Evolutionary conservation across 495 filamentous ascomycete species (phyloP).

Genomic region (Lasiosphaeris hirsuta): DNA sequence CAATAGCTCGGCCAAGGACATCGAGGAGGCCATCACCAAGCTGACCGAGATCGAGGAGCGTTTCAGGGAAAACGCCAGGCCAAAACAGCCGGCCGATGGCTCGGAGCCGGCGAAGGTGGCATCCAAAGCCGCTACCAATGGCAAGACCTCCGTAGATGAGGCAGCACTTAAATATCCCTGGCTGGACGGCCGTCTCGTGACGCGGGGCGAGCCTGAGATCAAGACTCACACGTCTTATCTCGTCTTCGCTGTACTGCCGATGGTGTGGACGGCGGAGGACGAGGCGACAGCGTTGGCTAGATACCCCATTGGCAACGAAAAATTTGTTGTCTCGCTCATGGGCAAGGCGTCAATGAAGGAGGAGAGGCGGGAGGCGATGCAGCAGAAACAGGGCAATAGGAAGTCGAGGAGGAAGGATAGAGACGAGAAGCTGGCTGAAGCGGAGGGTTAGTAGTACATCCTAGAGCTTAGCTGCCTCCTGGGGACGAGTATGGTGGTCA

Average conservation of each 20-base stretch:
- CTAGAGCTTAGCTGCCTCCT: no score
- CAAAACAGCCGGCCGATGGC: constrained; percentile 24
- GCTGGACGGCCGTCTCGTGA: constrained; percentile 68
- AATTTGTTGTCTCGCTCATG: constrained; percentile 47
- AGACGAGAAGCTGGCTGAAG: constrained; percentile 23
- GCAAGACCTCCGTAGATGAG: constrained; percentile 7
- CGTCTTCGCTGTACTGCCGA: constrained; percentile 85
- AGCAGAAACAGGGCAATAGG: constrained; percentile 23
- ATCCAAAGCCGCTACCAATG: background rate
- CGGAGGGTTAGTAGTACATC: background rate
- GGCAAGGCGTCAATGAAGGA: constrained; percentile 50
- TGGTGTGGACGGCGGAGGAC: constrained; percentile 78
- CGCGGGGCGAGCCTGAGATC: constrained; percentile 79
- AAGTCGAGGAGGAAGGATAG: constrained; percentile 30
- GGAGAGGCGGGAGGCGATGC: constrained; percentile 43
- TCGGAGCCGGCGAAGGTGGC: constrained; percentile 15
- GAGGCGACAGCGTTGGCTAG: constrained; percentile 63
- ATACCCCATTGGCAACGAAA: constrained; percentile 54
- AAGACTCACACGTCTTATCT: constrained; percentile 96
- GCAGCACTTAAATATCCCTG: constrained; percentile 33
- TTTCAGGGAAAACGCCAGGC: constrained; percentile 52
- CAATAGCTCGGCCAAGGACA: constrained; percentile 57
- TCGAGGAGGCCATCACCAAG: constrained; percentile 72
- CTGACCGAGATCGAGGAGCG: constrained; percentile 69
- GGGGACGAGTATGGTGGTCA: no score